These are phyloP conservation scores for Volvariella surrecta DNA, from an alignment of 1,284 basidiomycete species.

Conservation along the genomic window DNA sequence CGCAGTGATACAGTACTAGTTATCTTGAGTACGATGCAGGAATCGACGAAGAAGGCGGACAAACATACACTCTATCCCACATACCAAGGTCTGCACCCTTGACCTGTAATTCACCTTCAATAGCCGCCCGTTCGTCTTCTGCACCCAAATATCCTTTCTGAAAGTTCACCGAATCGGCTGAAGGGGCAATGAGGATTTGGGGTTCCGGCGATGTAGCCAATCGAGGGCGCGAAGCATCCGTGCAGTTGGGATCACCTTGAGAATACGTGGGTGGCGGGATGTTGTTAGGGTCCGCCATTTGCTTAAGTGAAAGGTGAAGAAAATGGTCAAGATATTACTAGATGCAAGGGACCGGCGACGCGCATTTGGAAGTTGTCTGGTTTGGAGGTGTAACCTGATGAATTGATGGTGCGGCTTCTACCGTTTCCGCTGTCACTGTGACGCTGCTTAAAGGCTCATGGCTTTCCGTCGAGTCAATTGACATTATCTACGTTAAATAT, in stretches of 20 bases:
- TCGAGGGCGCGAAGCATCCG: background rate
- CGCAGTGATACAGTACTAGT: slow-evolving; percentile 55
- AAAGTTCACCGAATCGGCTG: slow-evolving; percentile 58
- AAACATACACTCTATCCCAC: slow-evolving; percentile 64
- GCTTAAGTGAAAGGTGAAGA: background rate
- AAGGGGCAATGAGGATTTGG: slow-evolving; percentile 63
- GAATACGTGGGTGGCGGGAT: slow-evolving; percentile 39
- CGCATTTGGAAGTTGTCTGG: background rate
- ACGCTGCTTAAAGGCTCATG: too few species aligned
- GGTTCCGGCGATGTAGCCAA: slow-evolving; percentile 18
- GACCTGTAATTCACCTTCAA: slow-evolving; percentile 77
- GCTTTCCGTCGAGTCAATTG: too few species aligned
- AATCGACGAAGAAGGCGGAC: slow-evolving; percentile 9
- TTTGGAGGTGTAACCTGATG: slow-evolving; percentile 4
- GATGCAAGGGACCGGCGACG: too few species aligned
- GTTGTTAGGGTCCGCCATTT: slow-evolving; percentile 25
- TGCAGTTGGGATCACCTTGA: slow-evolving; percentile 18
- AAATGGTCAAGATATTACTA: too few species aligned
- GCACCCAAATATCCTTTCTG: slow-evolving; percentile 76
- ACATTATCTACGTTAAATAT: too few species aligned
- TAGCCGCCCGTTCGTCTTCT: slow-evolving; percentile 67
- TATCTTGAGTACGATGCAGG: slow-evolving; percentile 12
- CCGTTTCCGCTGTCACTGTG: too few species aligned
- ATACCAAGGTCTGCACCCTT: slow-evolving; percentile 50
- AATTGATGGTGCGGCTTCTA: slow-evolving; percentile 1